phyloP scores from a whole-genome alignment of 345 rosid genomes.

The Hirschfeldia incana region DNA sequence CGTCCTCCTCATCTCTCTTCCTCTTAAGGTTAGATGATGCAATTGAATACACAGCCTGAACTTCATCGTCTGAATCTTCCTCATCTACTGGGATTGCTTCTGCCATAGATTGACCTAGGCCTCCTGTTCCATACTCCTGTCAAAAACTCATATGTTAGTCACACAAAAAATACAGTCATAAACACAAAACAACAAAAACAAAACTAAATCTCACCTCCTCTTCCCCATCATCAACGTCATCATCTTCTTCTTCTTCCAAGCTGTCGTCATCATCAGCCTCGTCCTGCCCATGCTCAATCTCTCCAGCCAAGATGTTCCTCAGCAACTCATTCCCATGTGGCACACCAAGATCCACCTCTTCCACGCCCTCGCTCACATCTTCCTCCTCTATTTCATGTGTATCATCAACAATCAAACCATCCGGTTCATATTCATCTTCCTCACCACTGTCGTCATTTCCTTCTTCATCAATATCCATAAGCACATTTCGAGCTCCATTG shows the following conservation, averaged over 20 bases:
- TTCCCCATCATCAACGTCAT: background rate
- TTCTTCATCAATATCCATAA: background rate
- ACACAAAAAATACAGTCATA: background rate
- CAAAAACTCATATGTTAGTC: background rate
- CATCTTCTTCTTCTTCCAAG: slow-evolving; percentile 5
- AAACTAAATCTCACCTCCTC: background rate
- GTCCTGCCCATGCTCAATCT: slow-evolving; percentile 3
- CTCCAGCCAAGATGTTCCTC: background rate
- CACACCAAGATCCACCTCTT: slow-evolving; percentile 9
- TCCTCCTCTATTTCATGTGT: background rate
- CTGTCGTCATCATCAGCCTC: slow-evolving; percentile 1
- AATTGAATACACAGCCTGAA: background rate
- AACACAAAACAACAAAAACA: background rate
- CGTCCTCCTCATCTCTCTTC: slow-evolving; percentile 7
- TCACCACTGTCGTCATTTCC: background rate
- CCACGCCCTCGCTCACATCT: background rate
- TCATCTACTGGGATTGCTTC: slow-evolving; percentile 7
- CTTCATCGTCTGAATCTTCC: background rate
- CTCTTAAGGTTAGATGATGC: background rate
- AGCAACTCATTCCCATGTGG: background rate
- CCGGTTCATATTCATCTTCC: background rate
- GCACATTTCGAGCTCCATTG: background rate
- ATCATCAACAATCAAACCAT: background rate
- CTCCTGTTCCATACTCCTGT: background rate
- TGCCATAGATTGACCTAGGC: background rate